Evolutionary conservation across 257 asterid species (phyloP).

Genomic region (Linderniella brevidens): DNA sequence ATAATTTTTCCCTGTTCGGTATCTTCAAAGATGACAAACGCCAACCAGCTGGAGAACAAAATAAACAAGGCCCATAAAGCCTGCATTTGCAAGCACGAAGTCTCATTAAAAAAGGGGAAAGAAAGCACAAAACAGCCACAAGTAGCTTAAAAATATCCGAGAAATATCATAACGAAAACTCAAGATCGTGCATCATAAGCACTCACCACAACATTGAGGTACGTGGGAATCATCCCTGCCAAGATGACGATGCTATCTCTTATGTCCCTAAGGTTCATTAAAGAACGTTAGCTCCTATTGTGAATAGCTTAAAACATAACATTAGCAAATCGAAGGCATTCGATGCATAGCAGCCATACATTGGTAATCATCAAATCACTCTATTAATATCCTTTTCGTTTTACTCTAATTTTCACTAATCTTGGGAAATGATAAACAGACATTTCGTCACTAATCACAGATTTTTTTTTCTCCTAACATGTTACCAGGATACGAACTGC

Average conservation of each 20-base stretch:
- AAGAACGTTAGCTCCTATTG: constrained; percentile 10
- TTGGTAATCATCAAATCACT: not conserved
- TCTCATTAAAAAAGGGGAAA: constrained; percentile 11
- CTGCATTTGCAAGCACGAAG: constrained; percentile 23
- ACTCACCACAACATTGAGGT: constrained; percentile 88
- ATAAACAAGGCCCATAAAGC: constrained; percentile 74
- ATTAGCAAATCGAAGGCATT: constrained; percentile 6
- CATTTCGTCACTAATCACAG: no score
- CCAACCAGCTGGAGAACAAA: constrained; percentile 91
- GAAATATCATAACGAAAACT: not conserved
- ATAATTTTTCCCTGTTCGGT: constrained; percentile 63
- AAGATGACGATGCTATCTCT: constrained; percentile 58
- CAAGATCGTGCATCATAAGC: constrained; percentile 7
- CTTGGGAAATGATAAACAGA: no score
- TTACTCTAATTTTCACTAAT: no score
- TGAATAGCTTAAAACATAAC: constrained; percentile 1
- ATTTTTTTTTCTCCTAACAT: no score
- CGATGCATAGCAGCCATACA: not conserved
- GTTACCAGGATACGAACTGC: no score
- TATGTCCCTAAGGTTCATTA: constrained; percentile 43
- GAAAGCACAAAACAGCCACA: not conserved
- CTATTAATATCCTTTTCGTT: no score
- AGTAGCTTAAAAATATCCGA: not conserved
- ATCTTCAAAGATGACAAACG: constrained; percentile 89
- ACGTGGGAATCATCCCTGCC: constrained; percentile 78